Base-by-base conservation (phyloP, 2,329 filamentous ascomycete species). In the Xenoacremonium recifei region DNA sequence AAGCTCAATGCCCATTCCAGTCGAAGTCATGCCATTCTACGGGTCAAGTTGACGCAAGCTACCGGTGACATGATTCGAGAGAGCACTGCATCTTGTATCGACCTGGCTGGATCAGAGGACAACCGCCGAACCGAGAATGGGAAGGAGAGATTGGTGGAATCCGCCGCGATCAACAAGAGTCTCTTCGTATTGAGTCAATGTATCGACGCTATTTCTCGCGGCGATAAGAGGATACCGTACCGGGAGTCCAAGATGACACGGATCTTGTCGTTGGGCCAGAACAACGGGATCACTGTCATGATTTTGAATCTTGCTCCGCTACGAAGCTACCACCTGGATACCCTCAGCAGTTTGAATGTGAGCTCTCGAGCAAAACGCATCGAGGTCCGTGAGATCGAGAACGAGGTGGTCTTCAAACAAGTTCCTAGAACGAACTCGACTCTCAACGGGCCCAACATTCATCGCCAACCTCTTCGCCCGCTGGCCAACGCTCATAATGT, bases 241-340 rank as follows among this genome's bases (percentile, higher is more conserved):
- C 79, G 92, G 42, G 92, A 96, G 63, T 93, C 87, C 40, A 96
- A 97, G 72, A 96, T 97, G 92, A 97, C 93, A 1, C 80, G 92
- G 35, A 96, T 97, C 41, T 69, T 97, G 19, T 92, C 87, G 0
- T 70, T 97, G 7, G 92, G 92, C 3, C 92, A 96, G 69, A 96
- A 97, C 69, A 89, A 95, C 51, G 92, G 93, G 37, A 82, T 96
- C 53, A 96, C 91, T 0, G 80, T 97, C 60, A 97, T 97, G 93
- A 93, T 97, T 44, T 75, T 97, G 27, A 97, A 97, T 59, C 78
- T 97, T 3, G 89, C 92, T 0, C 91, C 93, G 0, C 77, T 95
- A n/a, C 82, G 88, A 48, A 90, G 88, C 54, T 97, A 95, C 61
- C 92, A 97, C 59, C 77, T 96, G 29, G 92, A 97, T 62, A 96